phyloP scores from a whole-genome alignment of 805 yeast genomes.

The Suhomyces kilbournensis region DNA sequence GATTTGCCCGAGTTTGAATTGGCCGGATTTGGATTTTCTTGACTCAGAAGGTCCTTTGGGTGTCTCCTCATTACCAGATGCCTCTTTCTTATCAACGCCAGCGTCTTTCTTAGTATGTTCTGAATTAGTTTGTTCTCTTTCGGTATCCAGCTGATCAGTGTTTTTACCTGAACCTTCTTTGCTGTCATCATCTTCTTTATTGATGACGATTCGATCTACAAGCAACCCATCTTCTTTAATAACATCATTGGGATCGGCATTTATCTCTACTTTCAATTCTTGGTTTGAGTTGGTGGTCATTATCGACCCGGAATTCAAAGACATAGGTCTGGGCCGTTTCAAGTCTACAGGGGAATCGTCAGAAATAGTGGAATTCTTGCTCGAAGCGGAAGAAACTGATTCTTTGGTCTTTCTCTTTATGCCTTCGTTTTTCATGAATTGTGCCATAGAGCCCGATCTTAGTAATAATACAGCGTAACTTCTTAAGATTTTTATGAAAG shows the following conservation, averaged over 20 bases:
- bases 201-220: slow-evolving; percentile 21
- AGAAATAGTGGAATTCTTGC: neutral
- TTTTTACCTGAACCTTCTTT: neutral
- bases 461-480: slow-evolving; percentile 33
- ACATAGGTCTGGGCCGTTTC: neutral
- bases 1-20: neutral
- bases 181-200: slow-evolving; percentile 6
- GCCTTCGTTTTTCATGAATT: slow-evolving; percentile 22
- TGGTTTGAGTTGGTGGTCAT: neutral
- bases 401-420: slow-evolving; percentile 10
- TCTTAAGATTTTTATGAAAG: slow-evolving; percentile 35
- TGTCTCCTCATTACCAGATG: neutral
- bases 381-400: neutral
- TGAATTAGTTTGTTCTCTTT: neutral
- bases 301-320: neutral
- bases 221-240: slow-evolving; percentile 28
- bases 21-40: neutral
- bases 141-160: neutral
- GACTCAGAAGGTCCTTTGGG: neutral
- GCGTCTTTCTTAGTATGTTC: neutral
- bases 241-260: neutral
- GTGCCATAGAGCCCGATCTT: slow-evolving; percentile 32
- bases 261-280: neutral
- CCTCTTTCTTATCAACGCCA: neutral
- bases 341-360: neutral